phyloP scores from a whole-genome alignment of 1,284 basidiomycete genomes.

The Gomphus sp. region DNA sequence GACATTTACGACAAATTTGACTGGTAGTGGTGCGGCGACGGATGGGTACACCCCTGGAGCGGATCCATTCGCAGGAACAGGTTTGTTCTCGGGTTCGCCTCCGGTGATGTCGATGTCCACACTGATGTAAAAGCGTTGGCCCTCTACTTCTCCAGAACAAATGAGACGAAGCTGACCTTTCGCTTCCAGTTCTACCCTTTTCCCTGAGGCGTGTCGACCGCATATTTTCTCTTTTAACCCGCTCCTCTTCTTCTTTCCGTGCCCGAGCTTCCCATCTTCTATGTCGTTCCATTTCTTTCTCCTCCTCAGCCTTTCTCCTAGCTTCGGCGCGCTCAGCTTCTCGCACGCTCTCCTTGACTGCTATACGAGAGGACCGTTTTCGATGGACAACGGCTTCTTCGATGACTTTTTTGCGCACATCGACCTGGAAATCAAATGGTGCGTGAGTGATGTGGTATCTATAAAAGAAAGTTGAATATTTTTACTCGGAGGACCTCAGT shows the following conservation, averaged over 20 bases:
- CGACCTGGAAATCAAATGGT: slow-evolving; percentile 36
- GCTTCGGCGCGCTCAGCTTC: slow-evolving; percentile 53
- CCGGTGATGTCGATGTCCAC: not conserved
- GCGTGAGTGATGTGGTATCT: slow-evolving; percentile 7
- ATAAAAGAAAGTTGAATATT: slow-evolving; percentile 13
- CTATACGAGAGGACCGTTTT: slow-evolving; percentile 80
- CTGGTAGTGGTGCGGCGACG: not conserved
- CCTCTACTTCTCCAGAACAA: not conserved
- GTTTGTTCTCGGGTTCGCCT: slow-evolving; percentile 10
- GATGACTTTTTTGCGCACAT: slow-evolving; percentile 47
- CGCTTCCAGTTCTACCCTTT: slow-evolving; percentile 33
- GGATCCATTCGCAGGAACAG: not conserved
- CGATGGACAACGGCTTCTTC: slow-evolving; percentile 67
- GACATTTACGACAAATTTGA: slow-evolving; percentile 15
- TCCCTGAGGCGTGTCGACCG: slow-evolving; percentile 44
- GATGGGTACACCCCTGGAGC: not conserved
- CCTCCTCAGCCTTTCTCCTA: slow-evolving; percentile 49
- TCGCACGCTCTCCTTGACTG: slow-evolving; percentile 60
- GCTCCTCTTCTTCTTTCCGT: slow-evolving; percentile 55
- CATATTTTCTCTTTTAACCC: slow-evolving; percentile 46
- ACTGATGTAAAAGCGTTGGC: not conserved
- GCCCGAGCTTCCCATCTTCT: slow-evolving; percentile 52
- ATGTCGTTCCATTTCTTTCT: slow-evolving; percentile 55
- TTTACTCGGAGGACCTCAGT: slow-evolving; percentile 52
- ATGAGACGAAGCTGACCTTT: slow-evolving; percentile 11